Percentiles rank a stretch among this genome's conserved stretches.
These are phyloP conservation scores for Xerocomellus dryophilus DNA, from an alignment of 768 basidiomycete genomes.

Conservation along the genomic window DNA sequence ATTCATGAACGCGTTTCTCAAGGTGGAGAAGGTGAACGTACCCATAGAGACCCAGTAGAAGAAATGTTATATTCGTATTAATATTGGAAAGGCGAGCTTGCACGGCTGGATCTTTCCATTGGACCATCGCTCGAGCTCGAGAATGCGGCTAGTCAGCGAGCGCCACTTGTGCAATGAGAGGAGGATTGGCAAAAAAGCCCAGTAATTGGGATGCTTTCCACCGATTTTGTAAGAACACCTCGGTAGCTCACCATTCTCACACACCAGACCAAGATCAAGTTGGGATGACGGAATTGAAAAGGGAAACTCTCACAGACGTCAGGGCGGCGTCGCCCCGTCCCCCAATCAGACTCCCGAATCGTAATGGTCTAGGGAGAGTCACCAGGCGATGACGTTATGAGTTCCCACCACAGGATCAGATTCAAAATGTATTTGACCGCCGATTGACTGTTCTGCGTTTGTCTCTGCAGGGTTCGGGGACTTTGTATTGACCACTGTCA, in stretches of 20 bases:
- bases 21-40: constrained; percentile 1
- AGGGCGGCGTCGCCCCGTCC: not conserved
- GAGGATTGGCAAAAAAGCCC: not conserved
- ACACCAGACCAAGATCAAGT: not conserved
- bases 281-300: not conserved
- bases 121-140: constrained; percentile 15
- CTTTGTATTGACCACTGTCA: too few species aligned
- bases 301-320: constrained; percentile 7
- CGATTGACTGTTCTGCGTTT: too few species aligned
- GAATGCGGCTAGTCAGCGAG: not conserved
- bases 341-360: too few species aligned
- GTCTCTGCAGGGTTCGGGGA: too few species aligned
- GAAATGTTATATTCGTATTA: constrained; percentile 8
- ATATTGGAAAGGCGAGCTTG: not conserved
- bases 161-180: not conserved
- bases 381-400: too few species aligned
- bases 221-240: not conserved
- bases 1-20: not conserved
- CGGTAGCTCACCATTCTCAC: not conserved
- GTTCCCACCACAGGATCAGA: too few species aligned
- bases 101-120: constrained; percentile 16
- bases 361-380: too few species aligned
- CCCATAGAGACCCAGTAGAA: constrained; percentile 26
- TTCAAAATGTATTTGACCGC: too few species aligned
- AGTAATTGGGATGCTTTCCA: not conserved